Base-by-base conservation (phyloP, 2,329 filamentous ascomycete genomes). In the Incumbomyces lentus region DNA sequence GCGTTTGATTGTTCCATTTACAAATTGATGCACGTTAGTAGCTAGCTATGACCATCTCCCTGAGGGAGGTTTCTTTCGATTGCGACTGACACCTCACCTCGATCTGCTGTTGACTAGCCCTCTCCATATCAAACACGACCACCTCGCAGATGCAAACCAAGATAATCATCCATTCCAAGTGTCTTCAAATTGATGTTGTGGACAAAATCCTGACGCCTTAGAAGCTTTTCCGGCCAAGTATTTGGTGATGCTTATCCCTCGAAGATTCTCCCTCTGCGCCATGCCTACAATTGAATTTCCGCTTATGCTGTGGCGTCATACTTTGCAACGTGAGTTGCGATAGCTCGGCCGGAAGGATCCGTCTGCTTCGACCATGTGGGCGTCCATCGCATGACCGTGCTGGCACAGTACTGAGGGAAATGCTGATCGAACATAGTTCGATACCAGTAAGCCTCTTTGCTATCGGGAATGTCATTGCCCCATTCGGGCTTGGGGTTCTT, bases 391-490 rank as follows among this genome's bases (percentile, higher is more conserved):
- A 86, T 84, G 45, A 98, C 92, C 6, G 92, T 98, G 49, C 79
- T 82, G 7, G 92, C 93, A 64, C 90, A 96, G 62, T 82, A 82
- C 47, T 82, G 77, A 39, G 92, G 92, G 78, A 96, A 98, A 69
- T 93, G 90, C 76, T 98, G 90, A 66, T 98, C 92, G 64, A 96
- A 98, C 90, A 98, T 96, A 65, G 73, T 76, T 60, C 92, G 83
- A 72, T 98, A 98, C 92, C 92, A 98, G 76, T 95, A 93, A 70
- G 88, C 92, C 71, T 98, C 92, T 78, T 98, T 98, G 62, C 84
- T 89, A 62, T 95, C 89, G 8, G 92, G 93, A 52, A 95, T 79
- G 62, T 98, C 93, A 60, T 71, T 69, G 42, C 88, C 90, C 93
- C 93, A 98, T 67, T 95, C 87, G 11, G 86, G 79, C 76, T 95